Evolutionary conservation across 2,329 filamentous ascomycete genomes (phyloP).

Genomic region (Biscogniauxia mediterranea): DNA sequence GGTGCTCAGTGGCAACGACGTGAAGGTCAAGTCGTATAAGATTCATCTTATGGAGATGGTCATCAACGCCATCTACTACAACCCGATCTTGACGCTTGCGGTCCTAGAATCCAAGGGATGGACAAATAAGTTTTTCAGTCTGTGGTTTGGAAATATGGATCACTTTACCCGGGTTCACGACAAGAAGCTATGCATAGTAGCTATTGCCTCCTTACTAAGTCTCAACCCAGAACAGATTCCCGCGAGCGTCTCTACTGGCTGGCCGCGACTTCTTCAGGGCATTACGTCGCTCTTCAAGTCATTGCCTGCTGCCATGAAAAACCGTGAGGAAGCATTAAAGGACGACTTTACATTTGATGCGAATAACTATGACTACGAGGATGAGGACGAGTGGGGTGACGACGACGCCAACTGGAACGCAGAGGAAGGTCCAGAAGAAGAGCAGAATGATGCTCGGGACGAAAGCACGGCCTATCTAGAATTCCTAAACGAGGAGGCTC

Average conservation of each 20-base stretch:
- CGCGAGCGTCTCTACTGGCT: conserved; percentile 88
- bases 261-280: conserved; percentile 85
- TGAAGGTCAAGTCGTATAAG: conserved; percentile 88
- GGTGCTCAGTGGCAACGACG: conserved; percentile 70
- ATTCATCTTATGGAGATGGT: conserved; percentile 99
- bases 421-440: conserved; percentile 69
- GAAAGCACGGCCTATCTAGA: conserved; percentile 94
- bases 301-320: conserved; percentile 81
- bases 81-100: conserved; percentile 78
- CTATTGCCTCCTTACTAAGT: conserved; percentile 81
- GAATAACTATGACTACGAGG: conserved; percentile 58
- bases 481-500: conserved; percentile 91
- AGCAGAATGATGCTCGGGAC: conserved; percentile 68
- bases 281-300: conserved; percentile 91
- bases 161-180: conserved; percentile 92
- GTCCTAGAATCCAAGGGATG: conserved; percentile 87
- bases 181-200: conserved; percentile 96
- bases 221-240: conserved; percentile 81
- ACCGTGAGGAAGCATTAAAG: conserved; percentile 87
- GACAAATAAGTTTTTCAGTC: conserved; percentile 98
- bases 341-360: conserved; percentile 78
- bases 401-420: conserved; percentile 80
- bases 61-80: conserved; percentile 98
- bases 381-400: conserved; percentile 79
- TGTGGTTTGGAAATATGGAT: conserved; percentile 97